phyloP scores from a whole-genome alignment of 768 basidiomycete genomes.

The Termitomyces titanicus region DNA sequence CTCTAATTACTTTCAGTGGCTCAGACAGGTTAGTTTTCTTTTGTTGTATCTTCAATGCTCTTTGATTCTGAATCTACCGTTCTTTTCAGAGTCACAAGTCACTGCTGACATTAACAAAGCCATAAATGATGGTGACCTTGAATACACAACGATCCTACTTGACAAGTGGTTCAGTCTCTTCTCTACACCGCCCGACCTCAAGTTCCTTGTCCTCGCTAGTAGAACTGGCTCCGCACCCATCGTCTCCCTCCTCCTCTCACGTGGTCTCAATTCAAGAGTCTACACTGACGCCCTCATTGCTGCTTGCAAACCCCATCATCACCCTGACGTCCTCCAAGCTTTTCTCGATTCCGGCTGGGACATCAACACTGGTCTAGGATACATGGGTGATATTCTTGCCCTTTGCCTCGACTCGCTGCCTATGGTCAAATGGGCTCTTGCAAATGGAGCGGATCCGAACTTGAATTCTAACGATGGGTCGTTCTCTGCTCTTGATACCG shows the following conservation, averaged over 20 bases:
- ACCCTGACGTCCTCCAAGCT: slow-evolving; percentile 2
- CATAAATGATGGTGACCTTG: neutral
- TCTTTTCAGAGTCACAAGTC: neutral
- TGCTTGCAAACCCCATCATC: neutral
- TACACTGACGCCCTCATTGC: neutral
- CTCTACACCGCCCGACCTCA: neutral
- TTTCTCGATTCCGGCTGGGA: slow-evolving; percentile 10
- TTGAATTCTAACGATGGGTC: neutral
- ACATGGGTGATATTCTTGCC: slow-evolving; percentile 3
- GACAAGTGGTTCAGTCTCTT: neutral
- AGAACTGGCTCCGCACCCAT: neutral
- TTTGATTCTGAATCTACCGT: neutral
- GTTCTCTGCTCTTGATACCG: slow-evolving; percentile 3
- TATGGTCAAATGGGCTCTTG: slow-evolving; percentile 4
- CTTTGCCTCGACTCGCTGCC: neutral
- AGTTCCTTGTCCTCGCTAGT: neutral
- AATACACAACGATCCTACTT: neutral
- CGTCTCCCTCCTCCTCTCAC: slow-evolving; percentile 3
- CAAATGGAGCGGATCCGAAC: slow-evolving; percentile 8
- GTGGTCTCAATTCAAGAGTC: neutral
- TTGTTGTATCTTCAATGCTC: neutral
- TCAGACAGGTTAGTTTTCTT: neutral
- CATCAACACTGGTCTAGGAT: slow-evolving; percentile 4
- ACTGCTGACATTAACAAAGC: neutral
- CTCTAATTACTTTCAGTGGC: neutral